A percentile compares a stretch with the other conserved stretches of the same genome.
Evolutionary conservation across 164 flowering plant genomes (phyloP).

Genomic region (Warburgia ugandensis): DNA sequence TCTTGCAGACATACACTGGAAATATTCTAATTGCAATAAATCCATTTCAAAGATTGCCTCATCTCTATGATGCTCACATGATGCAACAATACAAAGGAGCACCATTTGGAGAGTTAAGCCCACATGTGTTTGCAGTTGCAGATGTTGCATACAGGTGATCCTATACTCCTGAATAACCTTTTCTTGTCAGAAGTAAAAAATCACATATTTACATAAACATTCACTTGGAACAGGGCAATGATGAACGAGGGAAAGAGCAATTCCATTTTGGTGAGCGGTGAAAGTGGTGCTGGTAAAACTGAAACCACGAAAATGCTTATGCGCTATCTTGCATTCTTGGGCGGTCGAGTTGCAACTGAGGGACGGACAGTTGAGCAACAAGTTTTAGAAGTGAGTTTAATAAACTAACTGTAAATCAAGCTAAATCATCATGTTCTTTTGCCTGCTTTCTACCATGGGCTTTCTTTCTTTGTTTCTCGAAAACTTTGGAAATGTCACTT

Average conservation of each 20-base stretch:
- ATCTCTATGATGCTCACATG: slow-evolving; percentile 49
- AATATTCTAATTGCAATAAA: slow-evolving; percentile 80
- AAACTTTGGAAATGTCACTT: too few species aligned
- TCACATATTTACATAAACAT: slow-evolving; percentile 6
- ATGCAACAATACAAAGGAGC: slow-evolving; percentile 73
- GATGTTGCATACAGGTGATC: slow-evolving; percentile 73
- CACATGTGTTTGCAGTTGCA: slow-evolving; percentile 90
- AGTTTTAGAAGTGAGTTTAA: slow-evolving; percentile 79
- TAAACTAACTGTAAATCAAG: too few species aligned
- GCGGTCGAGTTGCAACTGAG: slow-evolving; percentile 55
- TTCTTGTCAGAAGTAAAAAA: slow-evolving; percentile 1
- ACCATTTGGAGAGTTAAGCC: slow-evolving; percentile 54
- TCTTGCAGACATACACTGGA: slow-evolving; percentile 77
- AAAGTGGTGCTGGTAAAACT: slow-evolving; percentile 93
- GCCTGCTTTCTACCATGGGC: too few species aligned
- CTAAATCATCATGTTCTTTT: too few species aligned
- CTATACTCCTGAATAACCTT: slow-evolving; percentile 1
- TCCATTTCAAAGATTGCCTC: slow-evolving; percentile 67
- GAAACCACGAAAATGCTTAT: slow-evolving; percentile 92
- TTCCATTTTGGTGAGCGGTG: slow-evolving; percentile 78
- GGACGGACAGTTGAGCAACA: slow-evolving; percentile 73
- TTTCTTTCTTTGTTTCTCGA: too few species aligned
- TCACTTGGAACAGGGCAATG: slow-evolving; percentile 53
- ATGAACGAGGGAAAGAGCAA: slow-evolving; percentile 65
- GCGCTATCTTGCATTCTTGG: slow-evolving; percentile 83